Conservation (phyloP, 345 rosid species). For the Trapa bicornis region DNA sequence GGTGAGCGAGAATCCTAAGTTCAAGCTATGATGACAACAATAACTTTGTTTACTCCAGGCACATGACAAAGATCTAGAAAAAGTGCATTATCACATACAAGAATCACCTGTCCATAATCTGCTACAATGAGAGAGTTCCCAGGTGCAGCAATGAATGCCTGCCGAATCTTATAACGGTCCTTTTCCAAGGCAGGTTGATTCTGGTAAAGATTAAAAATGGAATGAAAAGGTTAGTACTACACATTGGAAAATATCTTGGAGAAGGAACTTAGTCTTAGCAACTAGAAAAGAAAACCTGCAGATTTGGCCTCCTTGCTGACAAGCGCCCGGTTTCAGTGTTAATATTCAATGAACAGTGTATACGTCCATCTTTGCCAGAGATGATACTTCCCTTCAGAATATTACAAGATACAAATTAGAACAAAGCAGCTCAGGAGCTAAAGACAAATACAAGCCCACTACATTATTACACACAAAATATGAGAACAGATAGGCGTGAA, state of each 20-base stretch:
- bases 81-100: background rate
- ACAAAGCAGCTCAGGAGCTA: background rate
- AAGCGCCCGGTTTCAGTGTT: conserved; percentile 97
- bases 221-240: background rate
- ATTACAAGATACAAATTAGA: background rate
- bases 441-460: background rate
- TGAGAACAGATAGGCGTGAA: background rate
- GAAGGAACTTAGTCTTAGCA: too few relatives aligned
- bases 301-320: conserved; percentile 95
- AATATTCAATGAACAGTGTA: conserved; percentile 94
- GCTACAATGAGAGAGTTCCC: conserved; percentile 95
- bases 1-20: conserved; percentile 95
- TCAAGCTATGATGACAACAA: conserved; percentile 52
- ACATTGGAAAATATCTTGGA: background rate
- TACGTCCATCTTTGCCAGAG: conserved; percentile 70
- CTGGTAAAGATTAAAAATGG: conserved; percentile 24
- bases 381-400: conserved; percentile 54
- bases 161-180: conserved; percentile 94
- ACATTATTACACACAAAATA: background rate
- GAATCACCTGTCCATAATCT: conserved; percentile 85
- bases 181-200: conserved; percentile 98
- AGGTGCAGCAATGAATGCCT: conserved; percentile 85
- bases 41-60: conserved; percentile 15
- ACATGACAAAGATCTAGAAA: background rate
- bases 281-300: conserved; percentile 43